A percentile compares a stretch with the other conserved stretches of the same genome.
These are phyloP conservation scores for Russula foetens DNA, from an alignment of 768 basidiomycete species.

Conservation along the genomic window DNA sequence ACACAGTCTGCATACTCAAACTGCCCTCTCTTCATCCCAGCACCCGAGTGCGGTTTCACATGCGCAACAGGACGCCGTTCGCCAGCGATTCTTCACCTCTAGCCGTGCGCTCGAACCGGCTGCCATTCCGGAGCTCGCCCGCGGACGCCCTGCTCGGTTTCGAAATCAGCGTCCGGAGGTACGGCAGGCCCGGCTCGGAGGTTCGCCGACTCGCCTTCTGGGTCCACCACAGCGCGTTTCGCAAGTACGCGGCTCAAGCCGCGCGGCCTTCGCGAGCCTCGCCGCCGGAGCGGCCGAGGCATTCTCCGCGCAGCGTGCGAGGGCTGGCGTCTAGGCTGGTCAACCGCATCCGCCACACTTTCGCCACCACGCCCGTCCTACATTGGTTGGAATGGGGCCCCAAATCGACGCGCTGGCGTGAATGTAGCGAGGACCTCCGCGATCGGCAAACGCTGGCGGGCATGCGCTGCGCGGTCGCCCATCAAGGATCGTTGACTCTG, in stretches of 20 bases:
- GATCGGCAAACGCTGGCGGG: slow-evolving; percentile 12
- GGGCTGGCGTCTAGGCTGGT: neutral
- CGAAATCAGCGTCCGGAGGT: slow-evolving; percentile 6
- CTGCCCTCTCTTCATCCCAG: neutral
- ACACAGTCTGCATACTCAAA: slow-evolving; percentile 7
- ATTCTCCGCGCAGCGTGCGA: neutral
- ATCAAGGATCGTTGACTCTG: slow-evolving; percentile 2
- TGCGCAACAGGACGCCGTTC: slow-evolving; percentile 6
- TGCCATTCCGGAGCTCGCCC: slow-evolving; percentile 9
- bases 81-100: neutral
- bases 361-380: neutral
- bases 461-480: slow-evolving; percentile 11
- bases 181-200: neutral
- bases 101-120: neutral
- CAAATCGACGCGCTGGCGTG: slow-evolving; percentile 10
- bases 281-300: neutral
- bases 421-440: slow-evolving; percentile 4
- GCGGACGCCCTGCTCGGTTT: slow-evolving; percentile 9
- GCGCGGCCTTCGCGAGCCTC: neutral
- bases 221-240: slow-evolving; percentile 1
- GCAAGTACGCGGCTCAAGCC: slow-evolving; percentile 1
- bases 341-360: neutral
- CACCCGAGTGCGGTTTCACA: slow-evolving; percentile 6
- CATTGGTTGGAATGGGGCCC: slow-evolving; percentile 12
- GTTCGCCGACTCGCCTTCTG: slow-evolving; percentile 8